Base-by-base conservation (phyloP, 768 basidiomycete species). In the Pleurotus tuoliensis region DNA sequence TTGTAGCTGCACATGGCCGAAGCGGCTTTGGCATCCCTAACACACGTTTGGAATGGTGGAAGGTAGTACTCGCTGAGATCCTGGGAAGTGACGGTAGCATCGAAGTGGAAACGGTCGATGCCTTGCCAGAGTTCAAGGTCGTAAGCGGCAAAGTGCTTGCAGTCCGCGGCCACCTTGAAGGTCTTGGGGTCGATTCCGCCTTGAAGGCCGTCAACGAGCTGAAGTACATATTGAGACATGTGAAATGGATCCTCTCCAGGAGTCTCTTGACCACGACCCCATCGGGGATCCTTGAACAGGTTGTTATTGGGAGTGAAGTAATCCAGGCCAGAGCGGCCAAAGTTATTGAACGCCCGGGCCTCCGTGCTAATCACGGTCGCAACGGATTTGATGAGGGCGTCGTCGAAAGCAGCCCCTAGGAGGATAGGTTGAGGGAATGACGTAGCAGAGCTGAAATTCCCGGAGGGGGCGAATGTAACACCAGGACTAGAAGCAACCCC, bases 1-100 rank as follows among this genome's bases (percentile, higher is more conserved):
- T 84, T 85, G 63, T 84, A 85, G 59, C 78, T 80, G 71, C 82
- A 85, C 82, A 84, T 84, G 37, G 82, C 71, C 15, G 78, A 78
- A 2, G 73, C 80, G 30, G 80, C 82, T 61, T 81, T 80, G 5
- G 82, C 82, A 60, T 85, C 83, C 37, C 82, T 73, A 12, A 82
- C 81, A 61, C 82, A 83, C 46, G 69, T 72, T 64, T 82, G 80
- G 76, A 83, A 85, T 3, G 80, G 66, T 0, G 77, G 81, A 9
- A 79, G 69, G 65, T 83, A 83, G 62, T 71, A 85, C 61, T 82
- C 81, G 66, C 73, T 77, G 30, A 85, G 67, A 56, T 85, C 83
- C 56, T 84, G 83, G 4, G 69, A 64, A 4, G 79, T 71, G 13
- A 85, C 77, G 18, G 74, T 59, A 3, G 83, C 83, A 58, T 83